phyloP scores from a whole-genome alignment of 2,329 filamentous ascomycete genomes.

The Diaporthe sp. region DNA sequence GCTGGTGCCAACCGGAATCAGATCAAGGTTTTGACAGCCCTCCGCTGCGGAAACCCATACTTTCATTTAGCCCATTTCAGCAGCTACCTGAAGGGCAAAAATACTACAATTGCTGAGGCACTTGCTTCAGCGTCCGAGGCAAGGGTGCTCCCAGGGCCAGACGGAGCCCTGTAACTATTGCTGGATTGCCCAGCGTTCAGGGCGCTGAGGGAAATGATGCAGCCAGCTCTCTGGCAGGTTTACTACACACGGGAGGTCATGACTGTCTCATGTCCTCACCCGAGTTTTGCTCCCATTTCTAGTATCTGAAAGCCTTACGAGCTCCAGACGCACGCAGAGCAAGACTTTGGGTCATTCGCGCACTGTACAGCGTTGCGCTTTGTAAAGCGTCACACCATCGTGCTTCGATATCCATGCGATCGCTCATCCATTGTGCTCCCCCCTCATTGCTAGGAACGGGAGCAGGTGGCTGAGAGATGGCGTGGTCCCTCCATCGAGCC shows the following conservation, averaged over 20 bases:
- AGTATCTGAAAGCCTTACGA: background rate
- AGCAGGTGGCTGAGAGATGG: background rate
- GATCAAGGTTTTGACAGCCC: background rate
- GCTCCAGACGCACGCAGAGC: background rate
- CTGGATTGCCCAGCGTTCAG: background rate
- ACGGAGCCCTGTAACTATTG: background rate
- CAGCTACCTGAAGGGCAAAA: background rate
- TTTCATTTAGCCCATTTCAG: constrained; percentile 15
- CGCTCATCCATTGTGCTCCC: background rate
- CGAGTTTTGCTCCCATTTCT: background rate
- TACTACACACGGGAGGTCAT: background rate
- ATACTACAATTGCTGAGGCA: background rate
- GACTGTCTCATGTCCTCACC: background rate
- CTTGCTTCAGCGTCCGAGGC: background rate
- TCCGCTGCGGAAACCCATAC: constrained; percentile 9
- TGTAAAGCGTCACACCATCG: background rate
- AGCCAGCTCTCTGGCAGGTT: background rate
- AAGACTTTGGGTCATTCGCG: background rate
- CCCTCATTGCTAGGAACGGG: background rate
- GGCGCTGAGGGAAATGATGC: background rate
- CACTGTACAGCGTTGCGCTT: background rate
- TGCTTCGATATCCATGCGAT: background rate
- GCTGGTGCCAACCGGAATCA: background rate
- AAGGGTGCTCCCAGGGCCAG: background rate
- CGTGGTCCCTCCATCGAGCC: background rate